Percentiles rank a stretch among this genome's conserved stretches.
phyloP scores from a whole-genome alignment of 2,329 filamentous ascomycete genomes.

The Penicillium sumatraense region DNA sequence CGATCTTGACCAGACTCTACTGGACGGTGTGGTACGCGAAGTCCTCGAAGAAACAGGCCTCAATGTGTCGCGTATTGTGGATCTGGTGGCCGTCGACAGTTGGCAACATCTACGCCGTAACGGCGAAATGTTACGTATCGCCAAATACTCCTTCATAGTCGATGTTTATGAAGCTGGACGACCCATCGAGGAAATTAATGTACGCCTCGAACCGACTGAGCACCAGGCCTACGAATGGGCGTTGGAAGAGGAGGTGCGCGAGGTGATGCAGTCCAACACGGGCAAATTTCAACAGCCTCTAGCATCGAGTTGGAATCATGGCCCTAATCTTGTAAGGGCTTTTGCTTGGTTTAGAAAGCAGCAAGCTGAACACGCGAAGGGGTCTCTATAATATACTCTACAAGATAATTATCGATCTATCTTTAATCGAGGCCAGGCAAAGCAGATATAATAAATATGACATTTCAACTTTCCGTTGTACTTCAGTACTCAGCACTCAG shows the following conservation, averaged over 20 bases:
- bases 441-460: too few species aligned
- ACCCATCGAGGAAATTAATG: slow-evolving; percentile 17
- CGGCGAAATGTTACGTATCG: slow-evolving; percentile 24
- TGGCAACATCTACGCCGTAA: slow-evolving; percentile 35
- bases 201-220: slow-evolving; percentile 39
- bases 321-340: slow-evolving; percentile 26
- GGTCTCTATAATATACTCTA: not conserved
- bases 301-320: slow-evolving; percentile 21
- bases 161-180: slow-evolving; percentile 33
- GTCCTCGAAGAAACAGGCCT: slow-evolving; percentile 59
- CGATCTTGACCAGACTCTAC: slow-evolving; percentile 50
- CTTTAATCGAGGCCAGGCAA: too few species aligned
- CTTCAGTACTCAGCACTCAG: too few species aligned
- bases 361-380: not conserved
- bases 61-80: slow-evolving; percentile 47
- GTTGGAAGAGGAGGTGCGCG: slow-evolving; percentile 38
- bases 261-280: slow-evolving; percentile 9
- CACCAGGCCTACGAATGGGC: slow-evolving; percentile 45
- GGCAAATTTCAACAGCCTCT: slow-evolving; percentile 26
- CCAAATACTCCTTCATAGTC: slow-evolving; percentile 45
- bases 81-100: slow-evolving; percentile 42
- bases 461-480: too few species aligned
- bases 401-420: too few species aligned
- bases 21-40: slow-evolving; percentile 56
- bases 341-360: slow-evolving; percentile 22